Evolutionary conservation across 768 basidiomycete species (phyloP).

Genomic region (Russula sp.): DNA sequence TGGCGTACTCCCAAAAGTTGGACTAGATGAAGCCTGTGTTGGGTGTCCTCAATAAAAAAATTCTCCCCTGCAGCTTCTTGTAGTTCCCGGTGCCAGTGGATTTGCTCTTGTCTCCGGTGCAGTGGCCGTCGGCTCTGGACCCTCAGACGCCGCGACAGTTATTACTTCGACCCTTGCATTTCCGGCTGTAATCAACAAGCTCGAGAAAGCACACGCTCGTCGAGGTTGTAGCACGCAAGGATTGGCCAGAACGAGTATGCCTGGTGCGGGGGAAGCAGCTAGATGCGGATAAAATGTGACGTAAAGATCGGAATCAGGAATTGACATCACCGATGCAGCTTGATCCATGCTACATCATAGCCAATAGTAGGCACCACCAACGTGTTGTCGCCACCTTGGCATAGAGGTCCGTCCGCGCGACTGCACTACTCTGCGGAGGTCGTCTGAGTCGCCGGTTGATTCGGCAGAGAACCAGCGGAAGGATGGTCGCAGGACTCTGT

Average conservation of each 20-base stretch:
- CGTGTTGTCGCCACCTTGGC: constrained; percentile 75
- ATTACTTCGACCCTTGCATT: constrained; percentile 83
- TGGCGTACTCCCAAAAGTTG: constrained; percentile 1
- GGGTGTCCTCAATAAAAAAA: constrained; percentile 68
- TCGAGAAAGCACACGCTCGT: constrained; percentile 66
- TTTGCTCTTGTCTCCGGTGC: constrained; percentile 74
- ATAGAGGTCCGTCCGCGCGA: constrained; percentile 43
- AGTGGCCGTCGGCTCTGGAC: constrained; percentile 82
- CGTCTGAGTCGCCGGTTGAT: constrained; percentile 55
- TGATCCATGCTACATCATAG: too few species aligned
- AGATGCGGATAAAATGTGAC: too few species aligned
- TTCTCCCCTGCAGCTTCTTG: constrained; percentile 39
- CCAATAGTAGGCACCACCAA: too few species aligned
- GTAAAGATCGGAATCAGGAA: too few species aligned
- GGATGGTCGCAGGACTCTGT: constrained; percentile 46
- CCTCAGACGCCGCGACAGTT: constrained; percentile 87
- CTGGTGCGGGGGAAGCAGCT: too few species aligned
- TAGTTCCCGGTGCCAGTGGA: constrained; percentile 57
- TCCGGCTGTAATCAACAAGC: constrained; percentile 70
- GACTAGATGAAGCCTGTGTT: constrained; percentile 31
- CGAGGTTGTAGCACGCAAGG: too few species aligned
- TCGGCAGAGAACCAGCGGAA: constrained; percentile 44
- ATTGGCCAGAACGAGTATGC: too few species aligned
- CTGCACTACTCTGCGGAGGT: constrained; percentile 68
- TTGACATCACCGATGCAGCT: too few species aligned